Percentiles rank a stretch among this genome's conserved stretches.
These are phyloP conservation scores for Leccinum fuscescens DNA, from an alignment of 1,284 basidiomycete species.

Conservation along the genomic window DNA sequence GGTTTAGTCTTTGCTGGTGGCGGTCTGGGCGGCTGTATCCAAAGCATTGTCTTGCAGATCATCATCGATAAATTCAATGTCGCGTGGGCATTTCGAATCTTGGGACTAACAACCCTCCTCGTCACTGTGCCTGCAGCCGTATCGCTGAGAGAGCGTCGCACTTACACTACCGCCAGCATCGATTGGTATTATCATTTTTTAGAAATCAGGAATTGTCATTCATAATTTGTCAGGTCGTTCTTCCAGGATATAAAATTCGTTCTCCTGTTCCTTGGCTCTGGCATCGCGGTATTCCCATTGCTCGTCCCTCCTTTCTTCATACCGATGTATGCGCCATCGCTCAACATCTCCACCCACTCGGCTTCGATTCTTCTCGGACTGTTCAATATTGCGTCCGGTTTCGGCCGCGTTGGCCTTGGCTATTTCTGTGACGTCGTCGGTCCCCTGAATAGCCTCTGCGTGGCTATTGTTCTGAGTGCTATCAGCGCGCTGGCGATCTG, in stretches of 20 bases:
- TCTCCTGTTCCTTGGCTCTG: conserved; percentile 36
- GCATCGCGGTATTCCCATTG: conserved; percentile 36
- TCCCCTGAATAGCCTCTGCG: conserved; percentile 28
- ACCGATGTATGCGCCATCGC: conserved; percentile 34
- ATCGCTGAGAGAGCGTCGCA: conserved; percentile 31
- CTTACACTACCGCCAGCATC: conserved; percentile 12
- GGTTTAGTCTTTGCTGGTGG: conserved; percentile 35
- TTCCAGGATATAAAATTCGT: conserved; percentile 36
- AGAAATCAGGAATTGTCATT: neutral
- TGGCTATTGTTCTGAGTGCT: conserved; percentile 29
- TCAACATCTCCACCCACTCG: conserved; percentile 26
- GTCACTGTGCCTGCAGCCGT: conserved; percentile 31
- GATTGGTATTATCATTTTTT: conserved; percentile 19
- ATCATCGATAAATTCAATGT: conserved; percentile 32
- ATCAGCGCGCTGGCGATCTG: conserved; percentile 37
- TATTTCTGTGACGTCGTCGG: conserved; percentile 32
- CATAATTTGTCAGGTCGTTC: conserved; percentile 25
- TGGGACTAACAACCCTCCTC: conserved; percentile 30
- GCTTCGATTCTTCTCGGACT: conserved; percentile 27
- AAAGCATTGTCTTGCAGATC: conserved; percentile 28
- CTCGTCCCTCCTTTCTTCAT: conserved; percentile 40
- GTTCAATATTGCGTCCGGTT: conserved; percentile 36
- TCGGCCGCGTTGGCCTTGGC: conserved; percentile 33
- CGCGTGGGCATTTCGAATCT: conserved; percentile 37
- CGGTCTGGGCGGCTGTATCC: conserved; percentile 35